Evolutionary conservation across 129 eudicot genomes (phyloP).

Genomic region (Lactuca saligna): DNA sequence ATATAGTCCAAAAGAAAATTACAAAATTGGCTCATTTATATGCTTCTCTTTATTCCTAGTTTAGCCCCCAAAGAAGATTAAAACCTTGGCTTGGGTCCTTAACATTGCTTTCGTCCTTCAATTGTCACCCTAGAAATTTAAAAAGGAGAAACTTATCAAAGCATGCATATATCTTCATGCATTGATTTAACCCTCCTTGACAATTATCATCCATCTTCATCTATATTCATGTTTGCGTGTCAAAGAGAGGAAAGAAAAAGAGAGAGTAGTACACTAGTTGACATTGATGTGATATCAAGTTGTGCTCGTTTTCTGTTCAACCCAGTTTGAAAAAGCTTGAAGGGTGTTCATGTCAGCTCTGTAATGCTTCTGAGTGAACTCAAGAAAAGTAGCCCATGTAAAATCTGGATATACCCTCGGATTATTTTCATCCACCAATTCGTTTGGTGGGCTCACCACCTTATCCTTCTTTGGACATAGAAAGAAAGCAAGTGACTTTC

Average conservation of each 20-base stretch:
- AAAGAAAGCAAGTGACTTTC: constrained; percentile 91
- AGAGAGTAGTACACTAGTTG: neutral
- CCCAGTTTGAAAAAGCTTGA: constrained; percentile 66
- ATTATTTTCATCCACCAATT: constrained; percentile 64
- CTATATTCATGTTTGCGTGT: constrained; percentile 8
- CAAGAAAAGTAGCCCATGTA: constrained; percentile 76
- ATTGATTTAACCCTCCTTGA: constrained; percentile 2
- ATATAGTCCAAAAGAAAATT: constrained; percentile 31
- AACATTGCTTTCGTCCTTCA: constrained; percentile 23
- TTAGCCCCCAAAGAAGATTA: constrained; percentile 28
- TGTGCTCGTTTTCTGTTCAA: constrained; percentile 36
- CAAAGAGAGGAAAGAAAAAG: neutral
- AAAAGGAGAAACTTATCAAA: constrained; percentile 9
- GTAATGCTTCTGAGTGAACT: constrained; percentile 87
- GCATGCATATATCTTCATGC: constrained; percentile 27
- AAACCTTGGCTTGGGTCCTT: constrained; percentile 13
- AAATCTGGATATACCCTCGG: constrained; percentile 89
- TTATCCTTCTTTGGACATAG: constrained; percentile 82
- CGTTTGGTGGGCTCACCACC: constrained; percentile 80
- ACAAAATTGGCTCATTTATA: constrained; percentile 45
- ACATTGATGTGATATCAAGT: constrained; percentile 12
- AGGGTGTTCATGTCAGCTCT: constrained; percentile 96
- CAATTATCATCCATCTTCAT: constrained; percentile 7
- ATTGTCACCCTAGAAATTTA: constrained; percentile 18
- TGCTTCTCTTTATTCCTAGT: constrained; percentile 36